These are phyloP conservation scores for Debaryomyces tyrocola DNA, from an alignment of 805 yeast species.

Conservation along the genomic window DNA sequence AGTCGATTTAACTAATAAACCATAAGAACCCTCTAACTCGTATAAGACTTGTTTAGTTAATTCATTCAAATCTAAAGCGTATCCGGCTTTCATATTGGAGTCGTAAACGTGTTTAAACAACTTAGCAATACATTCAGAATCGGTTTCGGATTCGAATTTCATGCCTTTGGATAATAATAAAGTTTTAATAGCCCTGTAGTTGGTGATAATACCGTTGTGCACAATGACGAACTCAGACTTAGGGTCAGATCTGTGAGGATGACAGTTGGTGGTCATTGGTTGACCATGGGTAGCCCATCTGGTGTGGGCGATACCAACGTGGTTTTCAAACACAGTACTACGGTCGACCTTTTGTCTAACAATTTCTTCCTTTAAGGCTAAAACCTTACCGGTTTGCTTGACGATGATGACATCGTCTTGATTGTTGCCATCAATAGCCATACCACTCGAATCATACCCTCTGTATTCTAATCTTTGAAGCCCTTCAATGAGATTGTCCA, in stretches of 20 bases:
- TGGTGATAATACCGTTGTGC: constrained; percentile 98
- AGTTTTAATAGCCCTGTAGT: constrained; percentile 86
- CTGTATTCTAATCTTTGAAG: constrained; percentile 87
- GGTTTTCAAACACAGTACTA: constrained; percentile 69
- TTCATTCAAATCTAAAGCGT: constrained; percentile 83
- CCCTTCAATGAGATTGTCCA: constrained; percentile 86
- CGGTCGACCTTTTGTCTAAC: constrained; percentile 52
- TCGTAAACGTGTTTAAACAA: constrained; percentile 89
- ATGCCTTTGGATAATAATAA: constrained; percentile 78
- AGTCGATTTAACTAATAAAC: constrained; percentile 84
- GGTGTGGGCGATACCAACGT: constrained; percentile 97
- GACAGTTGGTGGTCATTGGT: constrained; percentile 84
- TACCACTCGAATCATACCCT: constrained; percentile 97
- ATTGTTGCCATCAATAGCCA: constrained; percentile 89
- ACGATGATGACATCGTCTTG: constrained; percentile 68
- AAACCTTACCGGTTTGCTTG: constrained; percentile 91
- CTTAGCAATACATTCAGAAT: constrained; percentile 97
- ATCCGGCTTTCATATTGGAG: constrained; percentile 67
- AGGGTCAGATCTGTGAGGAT: constrained; percentile 91
- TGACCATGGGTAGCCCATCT: constrained; percentile 99
- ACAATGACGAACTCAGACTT: constrained; percentile 85
- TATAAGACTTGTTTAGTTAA: constrained; percentile 88
- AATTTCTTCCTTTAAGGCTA: constrained; percentile 69
- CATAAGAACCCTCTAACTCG: constrained; percentile 97
- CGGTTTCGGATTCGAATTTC: constrained; percentile 87